phyloP scores from a whole-genome alignment of 2,329 filamentous ascomycete species.

The Westerdykella aurantiaca region DNA sequence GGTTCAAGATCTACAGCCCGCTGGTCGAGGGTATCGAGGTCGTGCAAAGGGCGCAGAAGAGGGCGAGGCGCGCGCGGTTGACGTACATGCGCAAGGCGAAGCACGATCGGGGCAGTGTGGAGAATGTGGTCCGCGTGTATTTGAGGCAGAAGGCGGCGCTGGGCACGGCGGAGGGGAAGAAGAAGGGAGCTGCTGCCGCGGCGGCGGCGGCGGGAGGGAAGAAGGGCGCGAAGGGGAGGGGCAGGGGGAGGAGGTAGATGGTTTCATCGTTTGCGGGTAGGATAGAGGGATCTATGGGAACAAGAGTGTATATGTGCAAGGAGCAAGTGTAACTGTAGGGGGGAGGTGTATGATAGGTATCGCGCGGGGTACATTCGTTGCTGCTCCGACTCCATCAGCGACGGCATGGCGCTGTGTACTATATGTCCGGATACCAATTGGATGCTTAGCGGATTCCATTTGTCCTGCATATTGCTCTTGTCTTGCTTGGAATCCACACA shows the following conservation, averaged over 20 bases:
- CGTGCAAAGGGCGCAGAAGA: slow-evolving; percentile 77
- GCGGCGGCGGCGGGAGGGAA: slow-evolving; percentile 14
- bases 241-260: slow-evolving; percentile 19
- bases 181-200: slow-evolving; percentile 19
- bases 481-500: too few relatives aligned
- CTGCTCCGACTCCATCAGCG: too few relatives aligned
- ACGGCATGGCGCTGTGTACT: too few relatives aligned
- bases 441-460: too few relatives aligned
- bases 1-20: slow-evolving; percentile 91
- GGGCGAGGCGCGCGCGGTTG: slow-evolving; percentile 77
- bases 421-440: too few relatives aligned
- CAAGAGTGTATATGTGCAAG: too few relatives aligned
- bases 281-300: background rate
- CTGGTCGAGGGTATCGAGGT: slow-evolving; percentile 88
- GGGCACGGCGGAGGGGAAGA: slow-evolving; percentile 23
- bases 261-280: background rate
- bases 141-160: slow-evolving; percentile 34
- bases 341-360: too few relatives aligned
- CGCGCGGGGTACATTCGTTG: too few relatives aligned
- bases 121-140: slow-evolving; percentile 35
- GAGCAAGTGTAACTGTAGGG: too few relatives aligned
- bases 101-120: slow-evolving; percentile 36
- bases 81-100: slow-evolving; percentile 69
- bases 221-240: slow-evolving; percentile 17
- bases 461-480: too few relatives aligned